These are phyloP conservation scores for Fusarium lateritium DNA, from an alignment of 2,329 filamentous ascomycete species.

Conservation along the genomic window DNA sequence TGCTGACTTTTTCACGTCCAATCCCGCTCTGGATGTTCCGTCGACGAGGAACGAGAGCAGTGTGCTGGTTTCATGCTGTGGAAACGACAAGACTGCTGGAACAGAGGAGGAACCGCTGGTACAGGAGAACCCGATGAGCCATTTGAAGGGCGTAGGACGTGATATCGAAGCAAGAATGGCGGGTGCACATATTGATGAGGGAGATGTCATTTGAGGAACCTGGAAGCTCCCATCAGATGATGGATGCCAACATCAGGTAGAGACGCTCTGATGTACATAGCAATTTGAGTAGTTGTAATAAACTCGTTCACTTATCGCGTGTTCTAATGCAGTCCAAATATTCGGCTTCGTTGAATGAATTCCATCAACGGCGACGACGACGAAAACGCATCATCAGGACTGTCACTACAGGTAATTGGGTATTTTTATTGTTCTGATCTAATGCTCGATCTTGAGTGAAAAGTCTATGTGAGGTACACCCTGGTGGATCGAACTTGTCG, in stretches of 20 bases:
- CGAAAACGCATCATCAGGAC: neutral
- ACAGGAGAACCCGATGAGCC: constrained; percentile 51
- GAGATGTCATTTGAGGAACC: constrained; percentile 8
- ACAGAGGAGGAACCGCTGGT: constrained; percentile 36
- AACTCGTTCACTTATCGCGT: no score
- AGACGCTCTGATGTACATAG: neutral
- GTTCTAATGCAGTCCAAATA: no score
- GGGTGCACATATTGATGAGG: constrained; percentile 39
- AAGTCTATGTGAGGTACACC: constrained; percentile 95
- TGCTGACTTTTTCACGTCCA: constrained; percentile 63
- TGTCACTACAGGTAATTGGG: neutral
- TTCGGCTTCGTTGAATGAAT: neutral
- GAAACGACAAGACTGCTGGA: constrained; percentile 7
- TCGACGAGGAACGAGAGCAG: constrained; percentile 56
- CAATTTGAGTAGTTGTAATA: no score
- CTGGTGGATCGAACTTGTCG: constrained; percentile 97
- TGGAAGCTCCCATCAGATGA: neutral
- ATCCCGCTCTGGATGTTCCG: constrained; percentile 63
- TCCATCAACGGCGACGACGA: no score
- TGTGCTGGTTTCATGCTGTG: constrained; percentile 58
- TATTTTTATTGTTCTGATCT: constrained; percentile 35
- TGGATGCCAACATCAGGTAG: neutral
- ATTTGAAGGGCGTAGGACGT: constrained; percentile 51
- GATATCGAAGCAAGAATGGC: constrained; percentile 39
- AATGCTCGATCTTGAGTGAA: constrained; percentile 84